Base-by-base conservation (phyloP, 2,329 filamentous ascomycete species). In the Cryphonectria radicalis region DNA sequence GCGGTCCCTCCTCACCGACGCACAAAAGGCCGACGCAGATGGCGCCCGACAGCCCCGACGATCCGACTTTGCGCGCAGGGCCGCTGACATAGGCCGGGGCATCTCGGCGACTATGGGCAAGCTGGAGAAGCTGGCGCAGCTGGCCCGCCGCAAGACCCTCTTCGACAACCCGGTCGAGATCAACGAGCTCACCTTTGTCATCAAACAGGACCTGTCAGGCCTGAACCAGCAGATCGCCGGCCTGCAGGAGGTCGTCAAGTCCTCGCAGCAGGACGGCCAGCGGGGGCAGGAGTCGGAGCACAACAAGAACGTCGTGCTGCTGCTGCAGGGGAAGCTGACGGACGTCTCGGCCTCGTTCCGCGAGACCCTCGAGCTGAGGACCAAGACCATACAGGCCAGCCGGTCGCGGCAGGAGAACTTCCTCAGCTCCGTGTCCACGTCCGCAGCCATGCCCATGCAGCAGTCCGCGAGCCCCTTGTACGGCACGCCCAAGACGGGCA, bases 141-240 rank as follows among this genome's bases (percentile, higher is more conserved):
- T 99, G 79, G 96, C 96, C n/a, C 95, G 94, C 81, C 91, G 95
- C 78, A 97, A 97, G 83, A 97, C 96, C 13, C 90, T 99, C 60
- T 99, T 99, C 80, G 96, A 99, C 81, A 96, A 99, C 84, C 94
- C 96, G 0, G 93, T 98, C 69, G 96, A 99, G 82, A 98, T 98
- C 81, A 96, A 96, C 81, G 94, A 98, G 82, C 89, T 98, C 80
- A 98, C 95, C 10, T 98, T 95, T 78, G 93, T 98, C 79, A 98
- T 98, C 86, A 98, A 98, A 84, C 95, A 98, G 85, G 95, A 98
- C 78, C 89, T 98, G 67, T 93, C 94, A 1, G 90, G 85, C 13
- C 80, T 90, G 32, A 98, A 98, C 82, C 90, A 94, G 75, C 93
- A 97, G 79, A 98, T 98, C 76, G 92, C 92, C 63, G 86, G 87